These are phyloP conservation scores for Pisolithus orientalis DNA, from an alignment of 768 basidiomycete genomes.

Conservation along the genomic window DNA sequence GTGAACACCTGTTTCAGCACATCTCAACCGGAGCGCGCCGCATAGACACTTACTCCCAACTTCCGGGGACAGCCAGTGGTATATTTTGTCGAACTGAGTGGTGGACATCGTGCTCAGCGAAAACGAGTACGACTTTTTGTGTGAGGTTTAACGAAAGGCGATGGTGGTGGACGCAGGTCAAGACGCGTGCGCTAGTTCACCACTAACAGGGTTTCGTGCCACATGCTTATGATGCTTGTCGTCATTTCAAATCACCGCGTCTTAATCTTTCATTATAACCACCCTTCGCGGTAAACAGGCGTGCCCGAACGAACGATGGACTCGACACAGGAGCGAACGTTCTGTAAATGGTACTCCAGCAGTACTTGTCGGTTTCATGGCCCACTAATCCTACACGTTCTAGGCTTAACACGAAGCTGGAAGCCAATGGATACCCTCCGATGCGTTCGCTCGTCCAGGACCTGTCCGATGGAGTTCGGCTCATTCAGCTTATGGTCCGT, in stretches of 20 bases:
- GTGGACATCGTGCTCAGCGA: slow-evolving; percentile 39
- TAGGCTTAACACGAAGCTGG: slow-evolving; percentile 96
- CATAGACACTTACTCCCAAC: slow-evolving; percentile 66
- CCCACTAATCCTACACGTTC: background rate
- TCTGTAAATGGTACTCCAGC: slow-evolving; percentile 76
- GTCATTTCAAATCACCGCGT: slow-evolving; percentile 14
- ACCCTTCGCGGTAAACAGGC: background rate
- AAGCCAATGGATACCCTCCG: slow-evolving; percentile 73
- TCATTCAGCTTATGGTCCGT: slow-evolving; percentile 90
- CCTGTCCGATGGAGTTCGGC: slow-evolving; percentile 89
- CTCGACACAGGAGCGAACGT: slow-evolving; percentile 65
- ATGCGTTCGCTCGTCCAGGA: slow-evolving; percentile 89
- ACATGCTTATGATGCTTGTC: background rate
- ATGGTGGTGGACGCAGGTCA: slow-evolving; percentile 10
- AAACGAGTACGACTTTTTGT: background rate
- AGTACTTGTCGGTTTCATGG: background rate
- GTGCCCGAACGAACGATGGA: slow-evolving; percentile 16
- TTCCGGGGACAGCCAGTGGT: slow-evolving; percentile 63
- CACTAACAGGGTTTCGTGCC: slow-evolving; percentile 25
- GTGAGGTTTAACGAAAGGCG: background rate
- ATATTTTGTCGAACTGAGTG: slow-evolving; percentile 84
- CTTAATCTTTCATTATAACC: slow-evolving; percentile 13
- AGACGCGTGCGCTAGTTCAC: slow-evolving; percentile 17
- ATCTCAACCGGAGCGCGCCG: background rate
- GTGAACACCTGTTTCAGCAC: background rate